Conservation (phyloP, 169 alveolate species). For the Cryptosporidium tyzzeri region DNA sequence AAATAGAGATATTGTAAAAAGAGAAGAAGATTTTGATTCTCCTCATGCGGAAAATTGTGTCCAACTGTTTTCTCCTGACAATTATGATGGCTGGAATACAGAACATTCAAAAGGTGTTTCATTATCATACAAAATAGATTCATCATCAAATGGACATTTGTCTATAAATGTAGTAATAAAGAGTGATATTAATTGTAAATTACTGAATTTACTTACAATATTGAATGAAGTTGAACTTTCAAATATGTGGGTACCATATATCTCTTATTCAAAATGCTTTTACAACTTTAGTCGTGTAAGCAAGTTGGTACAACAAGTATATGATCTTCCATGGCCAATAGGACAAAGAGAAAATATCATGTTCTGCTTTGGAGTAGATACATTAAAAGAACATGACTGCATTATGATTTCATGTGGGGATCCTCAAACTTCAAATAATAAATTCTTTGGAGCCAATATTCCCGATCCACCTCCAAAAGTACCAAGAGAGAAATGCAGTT, state of each 20-base stretch:
- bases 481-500: constrained; percentile 68
- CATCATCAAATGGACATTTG: constrained; percentile 32
- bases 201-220: constrained; percentile 44
- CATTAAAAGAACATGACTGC: constrained; percentile 43
- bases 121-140: constrained; percentile 45
- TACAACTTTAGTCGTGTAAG: constrained; percentile 70
- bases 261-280: constrained; percentile 43
- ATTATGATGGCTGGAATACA: constrained; percentile 50
- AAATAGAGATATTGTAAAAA: not conserved
- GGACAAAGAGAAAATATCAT: constrained; percentile 75
- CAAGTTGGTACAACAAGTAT: constrained; percentile 64
- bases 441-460: constrained; percentile 53
- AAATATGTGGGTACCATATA: constrained; percentile 68
- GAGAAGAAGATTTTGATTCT: not conserved
- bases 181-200: constrained; percentile 61
- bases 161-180: constrained; percentile 50
- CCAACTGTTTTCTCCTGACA: not conserved
- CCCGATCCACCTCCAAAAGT: constrained; percentile 76
- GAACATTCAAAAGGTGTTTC: constrained; percentile 62
- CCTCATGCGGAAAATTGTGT: not conserved
- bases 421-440: constrained; percentile 23
- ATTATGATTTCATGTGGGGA: constrained; percentile 66
- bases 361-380: constrained; percentile 70
- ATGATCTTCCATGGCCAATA: constrained; percentile 74
- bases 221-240: constrained; percentile 69